A percentile compares a stretch with the other conserved stretches of the same genome.
Evolutionary conservation across 2,329 filamentous ascomycete genomes (phyloP).

Genomic region (Fusarium pseudonygamai): DNA sequence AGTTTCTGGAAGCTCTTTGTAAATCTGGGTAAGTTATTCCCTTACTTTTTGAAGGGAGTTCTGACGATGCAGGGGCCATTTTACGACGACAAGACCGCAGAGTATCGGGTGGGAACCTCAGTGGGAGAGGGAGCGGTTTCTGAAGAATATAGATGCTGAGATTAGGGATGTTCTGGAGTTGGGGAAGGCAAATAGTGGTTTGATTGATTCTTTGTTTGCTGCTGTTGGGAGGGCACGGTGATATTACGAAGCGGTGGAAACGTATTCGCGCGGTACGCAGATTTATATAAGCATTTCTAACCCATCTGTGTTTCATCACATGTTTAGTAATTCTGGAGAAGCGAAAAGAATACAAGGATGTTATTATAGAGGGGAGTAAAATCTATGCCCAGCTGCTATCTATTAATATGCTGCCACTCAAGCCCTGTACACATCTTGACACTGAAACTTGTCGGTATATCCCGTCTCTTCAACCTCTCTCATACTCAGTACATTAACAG

Average conservation of each 20-base stretch:
- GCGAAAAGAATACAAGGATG: too few relatives aligned
- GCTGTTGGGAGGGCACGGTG: background rate
- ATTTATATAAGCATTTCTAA: too few relatives aligned
- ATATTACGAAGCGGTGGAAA: background rate
- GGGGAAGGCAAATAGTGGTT: background rate
- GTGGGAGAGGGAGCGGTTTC: background rate
- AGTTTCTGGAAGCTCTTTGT: background rate
- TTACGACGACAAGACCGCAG: background rate
- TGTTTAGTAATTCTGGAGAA: too few relatives aligned
- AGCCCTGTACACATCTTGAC: too few relatives aligned
- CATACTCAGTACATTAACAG: too few relatives aligned
- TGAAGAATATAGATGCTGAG: background rate
- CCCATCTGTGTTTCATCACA: too few relatives aligned
- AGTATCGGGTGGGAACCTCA: background rate
- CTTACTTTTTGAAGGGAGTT: accelerated
- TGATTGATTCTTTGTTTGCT: background rate
- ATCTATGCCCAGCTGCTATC: too few relatives aligned
- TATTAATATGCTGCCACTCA: too few relatives aligned
- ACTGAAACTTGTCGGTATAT: too few relatives aligned
- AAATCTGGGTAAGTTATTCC: background rate
- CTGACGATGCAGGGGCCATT: background rate
- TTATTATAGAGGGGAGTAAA: too few relatives aligned
- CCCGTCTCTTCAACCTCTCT: too few relatives aligned
- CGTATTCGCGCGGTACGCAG: background rate
- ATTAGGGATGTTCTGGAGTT: background rate